phyloP scores from a whole-genome alignment of 1,284 basidiomycete species.

The Heterobasidion occidentale region DNA sequence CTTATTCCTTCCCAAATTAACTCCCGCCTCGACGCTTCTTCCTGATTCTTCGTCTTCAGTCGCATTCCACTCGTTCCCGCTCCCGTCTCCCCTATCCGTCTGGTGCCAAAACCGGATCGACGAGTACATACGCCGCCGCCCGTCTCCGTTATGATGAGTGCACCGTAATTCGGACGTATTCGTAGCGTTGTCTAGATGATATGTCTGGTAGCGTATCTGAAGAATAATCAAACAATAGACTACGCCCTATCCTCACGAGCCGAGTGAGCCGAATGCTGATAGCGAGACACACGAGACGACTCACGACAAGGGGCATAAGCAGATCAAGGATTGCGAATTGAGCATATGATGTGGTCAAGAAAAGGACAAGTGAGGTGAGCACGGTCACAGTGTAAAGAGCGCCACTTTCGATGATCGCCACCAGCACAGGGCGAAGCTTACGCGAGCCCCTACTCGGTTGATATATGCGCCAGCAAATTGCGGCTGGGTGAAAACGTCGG shows the following conservation, averaged over 20 bases:
- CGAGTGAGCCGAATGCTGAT: neutral
- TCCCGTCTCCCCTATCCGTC: no score
- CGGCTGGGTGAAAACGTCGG: neutral
- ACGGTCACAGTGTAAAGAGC: neutral
- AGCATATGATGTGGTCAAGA: neutral
- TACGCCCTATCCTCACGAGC: neutral
- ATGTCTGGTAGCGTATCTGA: neutral
- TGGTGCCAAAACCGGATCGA: neutral
- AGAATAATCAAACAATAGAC: neutral
- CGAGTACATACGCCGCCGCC: neutral
- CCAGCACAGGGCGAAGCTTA: neutral
- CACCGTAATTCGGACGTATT: neutral
- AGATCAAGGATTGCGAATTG: neutral
- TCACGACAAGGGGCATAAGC: neutral
- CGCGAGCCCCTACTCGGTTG: neutral
- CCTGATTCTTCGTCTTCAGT: no score
- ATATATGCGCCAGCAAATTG: neutral
- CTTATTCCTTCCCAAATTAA: no score
- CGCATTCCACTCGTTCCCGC: no score
- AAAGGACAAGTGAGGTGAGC: neutral
- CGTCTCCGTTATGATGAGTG: no score
- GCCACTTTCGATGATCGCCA: conserved; percentile 1
- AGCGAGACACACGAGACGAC: neutral
- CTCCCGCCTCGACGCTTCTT: no score
- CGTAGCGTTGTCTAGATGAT: neutral